These are phyloP conservation scores for Suillus bovinus DNA, from an alignment of 768 basidiomycete genomes.

Conservation along the genomic window DNA sequence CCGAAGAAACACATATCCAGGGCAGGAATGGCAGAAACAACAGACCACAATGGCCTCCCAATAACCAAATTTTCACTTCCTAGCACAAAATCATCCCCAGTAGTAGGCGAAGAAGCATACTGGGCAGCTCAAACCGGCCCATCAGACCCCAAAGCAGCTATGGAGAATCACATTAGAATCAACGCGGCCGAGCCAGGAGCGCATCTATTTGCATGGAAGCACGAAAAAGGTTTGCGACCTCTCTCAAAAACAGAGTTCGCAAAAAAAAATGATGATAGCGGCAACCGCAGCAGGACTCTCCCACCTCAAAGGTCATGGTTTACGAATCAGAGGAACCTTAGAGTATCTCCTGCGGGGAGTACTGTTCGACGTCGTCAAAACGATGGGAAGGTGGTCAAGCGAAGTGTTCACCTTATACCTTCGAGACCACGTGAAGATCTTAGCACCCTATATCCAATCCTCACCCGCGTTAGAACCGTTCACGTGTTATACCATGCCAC, in stretches of 20 bases:
- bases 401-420: too few species aligned
- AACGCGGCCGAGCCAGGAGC: constrained; percentile 13
- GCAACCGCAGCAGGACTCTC: constrained; percentile 3
- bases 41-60: neutral
- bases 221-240: constrained; percentile 14
- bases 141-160: constrained; percentile 24
- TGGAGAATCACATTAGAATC: constrained; percentile 26
- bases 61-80: constrained; percentile 14
- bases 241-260: constrained; percentile 31
- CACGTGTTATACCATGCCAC: too few species aligned
- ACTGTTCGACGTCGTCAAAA: too few species aligned
- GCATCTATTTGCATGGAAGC: constrained; percentile 2
- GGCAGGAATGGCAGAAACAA: too few species aligned
- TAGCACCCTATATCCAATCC: too few species aligned
- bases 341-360: too few species aligned
- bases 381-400: too few species aligned
- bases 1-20: too few species aligned
- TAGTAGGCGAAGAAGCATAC: constrained; percentile 24
- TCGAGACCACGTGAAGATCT: too few species aligned
- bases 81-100: constrained; percentile 12
- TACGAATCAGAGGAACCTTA: too few species aligned
- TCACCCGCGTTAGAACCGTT: too few species aligned
- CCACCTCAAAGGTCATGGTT: too few species aligned
- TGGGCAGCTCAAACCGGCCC: constrained; percentile 31
- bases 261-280: constrained; percentile 10